Conservation (phyloP, 1,139 yeast species). For the Entelexis paramagnoliae region DNA sequence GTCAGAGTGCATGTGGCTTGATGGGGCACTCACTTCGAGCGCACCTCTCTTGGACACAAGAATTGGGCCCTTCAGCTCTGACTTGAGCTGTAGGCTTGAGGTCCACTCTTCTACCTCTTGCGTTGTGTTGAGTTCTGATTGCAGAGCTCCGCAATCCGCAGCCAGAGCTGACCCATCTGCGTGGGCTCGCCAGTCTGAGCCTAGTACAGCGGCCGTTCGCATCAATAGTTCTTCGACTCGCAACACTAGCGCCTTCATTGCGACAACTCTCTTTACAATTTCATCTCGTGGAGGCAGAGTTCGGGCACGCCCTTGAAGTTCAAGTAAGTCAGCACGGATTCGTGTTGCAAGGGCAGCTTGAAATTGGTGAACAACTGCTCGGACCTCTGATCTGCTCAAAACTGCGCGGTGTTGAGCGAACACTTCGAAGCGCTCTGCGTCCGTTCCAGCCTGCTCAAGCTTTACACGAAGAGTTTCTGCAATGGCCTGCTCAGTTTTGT, state of each 20-base stretch:
- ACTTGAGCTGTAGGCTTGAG: background rate
- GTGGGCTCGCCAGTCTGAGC: constrained; percentile 63
- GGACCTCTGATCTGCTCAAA: constrained; percentile 16
- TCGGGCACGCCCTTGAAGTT: background rate
- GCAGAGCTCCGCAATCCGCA: constrained; percentile 40
- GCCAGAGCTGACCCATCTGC: constrained; percentile 61
- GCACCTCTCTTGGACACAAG: background rate
- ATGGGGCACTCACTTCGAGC: constrained; percentile 16
- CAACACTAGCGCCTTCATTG: constrained; percentile 43
- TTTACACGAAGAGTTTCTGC: constrained; percentile 10
- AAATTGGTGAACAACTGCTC: constrained; percentile 13
- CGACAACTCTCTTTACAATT: constrained; percentile 38
- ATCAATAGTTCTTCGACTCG: constrained; percentile 35
- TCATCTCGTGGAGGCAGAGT: constrained; percentile 27
- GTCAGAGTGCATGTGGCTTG: constrained; percentile 37
- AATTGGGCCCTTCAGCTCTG: background rate
- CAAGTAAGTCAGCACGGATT: constrained; percentile 7
- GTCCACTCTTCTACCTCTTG: constrained; percentile 23
- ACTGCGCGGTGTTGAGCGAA: constrained; percentile 12
- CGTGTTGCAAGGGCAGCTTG: constrained; percentile 12
- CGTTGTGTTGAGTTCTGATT: constrained; percentile 40
- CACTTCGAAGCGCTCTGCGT: constrained; percentile 3
- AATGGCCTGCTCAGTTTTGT: constrained; percentile 10
- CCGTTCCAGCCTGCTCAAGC: constrained; percentile 8
- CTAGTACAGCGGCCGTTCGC: constrained; percentile 43